Conservation (phyloP, 208 protist genomes). For the Leishmania major region DNA sequence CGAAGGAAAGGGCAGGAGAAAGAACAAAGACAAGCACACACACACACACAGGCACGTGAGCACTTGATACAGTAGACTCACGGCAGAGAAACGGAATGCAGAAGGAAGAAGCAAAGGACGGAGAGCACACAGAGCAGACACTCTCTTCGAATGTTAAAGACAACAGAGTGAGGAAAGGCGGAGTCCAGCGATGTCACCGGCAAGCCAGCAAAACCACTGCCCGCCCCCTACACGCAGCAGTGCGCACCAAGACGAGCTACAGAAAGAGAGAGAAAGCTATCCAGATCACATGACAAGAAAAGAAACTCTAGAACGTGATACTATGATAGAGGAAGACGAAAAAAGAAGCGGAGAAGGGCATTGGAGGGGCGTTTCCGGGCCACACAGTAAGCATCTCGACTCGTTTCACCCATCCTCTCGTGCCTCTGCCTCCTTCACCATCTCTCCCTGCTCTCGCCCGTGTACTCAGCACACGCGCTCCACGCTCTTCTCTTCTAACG, state of each 20-base stretch:
- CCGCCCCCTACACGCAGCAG: neutral
- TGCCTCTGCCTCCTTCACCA: neutral
- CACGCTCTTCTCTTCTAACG: slow-evolving; percentile 10
- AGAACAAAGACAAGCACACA: neutral
- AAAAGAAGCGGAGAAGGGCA: neutral
- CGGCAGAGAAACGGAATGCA: neutral
- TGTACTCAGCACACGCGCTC: neutral
- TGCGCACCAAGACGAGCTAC: neutral
- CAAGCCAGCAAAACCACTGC: neutral
- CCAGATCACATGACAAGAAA: neutral
- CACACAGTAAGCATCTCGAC: slow-evolving; percentile 5
- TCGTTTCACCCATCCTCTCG: slow-evolving; percentile 9
- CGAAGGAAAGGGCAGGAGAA: neutral
- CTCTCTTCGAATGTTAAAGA: slow-evolving; percentile 5
- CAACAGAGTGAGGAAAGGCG: neutral
- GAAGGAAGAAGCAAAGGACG: slow-evolving; percentile 9
- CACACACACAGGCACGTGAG: neutral
- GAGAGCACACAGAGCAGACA: neutral
- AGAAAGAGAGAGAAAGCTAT: neutral
- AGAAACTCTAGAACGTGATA: neutral
- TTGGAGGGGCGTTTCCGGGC: neutral
- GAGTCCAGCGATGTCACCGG: neutral
- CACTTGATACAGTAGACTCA: neutral
- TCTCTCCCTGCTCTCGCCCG: neutral
- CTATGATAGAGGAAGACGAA: neutral